A percentile compares a stretch with the other conserved stretches of the same genome.
phyloP scores from a whole-genome alignment of 2,329 filamentous ascomycete species.

The Aureobasidium mangrovei region DNA sequence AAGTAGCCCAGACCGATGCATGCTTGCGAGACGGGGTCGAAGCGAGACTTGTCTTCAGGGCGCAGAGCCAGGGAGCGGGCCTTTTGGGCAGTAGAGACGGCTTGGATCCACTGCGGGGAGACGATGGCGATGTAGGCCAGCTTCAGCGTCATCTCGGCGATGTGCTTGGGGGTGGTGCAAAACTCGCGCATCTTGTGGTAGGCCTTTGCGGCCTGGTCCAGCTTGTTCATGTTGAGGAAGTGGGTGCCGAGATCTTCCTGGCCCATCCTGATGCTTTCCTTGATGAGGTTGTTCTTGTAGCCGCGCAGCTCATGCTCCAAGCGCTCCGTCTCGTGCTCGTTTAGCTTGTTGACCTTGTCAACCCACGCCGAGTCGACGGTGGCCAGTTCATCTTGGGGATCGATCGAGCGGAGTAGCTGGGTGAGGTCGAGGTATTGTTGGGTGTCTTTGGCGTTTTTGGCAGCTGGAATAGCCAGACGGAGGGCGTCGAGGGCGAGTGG shows the following conservation, averaged over 20 bases:
- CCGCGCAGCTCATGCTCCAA: slow-evolving; percentile 78
- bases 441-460: slow-evolving; percentile 68
- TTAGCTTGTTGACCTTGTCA: slow-evolving; percentile 55
- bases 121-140: slow-evolving; percentile 68
- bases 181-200: slow-evolving; percentile 85
- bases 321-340: slow-evolving; percentile 61
- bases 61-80: slow-evolving; percentile 37
- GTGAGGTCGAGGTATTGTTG: slow-evolving; percentile 61
- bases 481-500: slow-evolving; percentile 72
- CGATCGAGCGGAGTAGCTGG: slow-evolving; percentile 52
- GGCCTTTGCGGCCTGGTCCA: slow-evolving; percentile 62
- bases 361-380: slow-evolving; percentile 65
- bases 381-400: slow-evolving; percentile 60
- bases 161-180: slow-evolving; percentile 73
- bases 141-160: slow-evolving; percentile 72
- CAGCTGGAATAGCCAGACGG: slow-evolving; percentile 64
- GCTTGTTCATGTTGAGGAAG: slow-evolving; percentile 60
- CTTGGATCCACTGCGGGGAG: slow-evolving; percentile 59
- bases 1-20: slow-evolving; percentile 56
- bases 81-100: slow-evolving; percentile 48
- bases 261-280: slow-evolving; percentile 96
- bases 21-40: slow-evolving; percentile 56
- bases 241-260: slow-evolving; percentile 86
- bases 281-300: slow-evolving; percentile 95
- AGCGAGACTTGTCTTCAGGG: slow-evolving; percentile 49